Evolutionary conservation across 805 yeast species (phyloP), one percentile per base, ranked within the genome.

Genomic region (Sporopachydermia quercuum): DNA sequence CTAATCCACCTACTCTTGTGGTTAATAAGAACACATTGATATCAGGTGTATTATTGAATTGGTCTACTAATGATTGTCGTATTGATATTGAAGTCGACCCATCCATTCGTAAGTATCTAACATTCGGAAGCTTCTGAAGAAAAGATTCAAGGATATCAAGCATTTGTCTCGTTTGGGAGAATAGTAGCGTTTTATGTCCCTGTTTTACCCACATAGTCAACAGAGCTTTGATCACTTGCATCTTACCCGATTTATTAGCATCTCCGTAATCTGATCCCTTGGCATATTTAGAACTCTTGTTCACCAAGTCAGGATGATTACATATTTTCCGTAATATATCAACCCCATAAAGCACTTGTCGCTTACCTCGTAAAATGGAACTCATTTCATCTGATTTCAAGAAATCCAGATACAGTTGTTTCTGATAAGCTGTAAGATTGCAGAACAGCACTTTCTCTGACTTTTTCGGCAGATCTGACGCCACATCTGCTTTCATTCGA

Each of bases 1-100:
- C 98, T 34, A 91, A 62, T 0, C 98, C 98, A 15, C 98, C 98
- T 4, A 91, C 98, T 51, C 89, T 74, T 0, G 98, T 91, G 0
- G 98, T 91, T 33, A 91, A 61, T 16, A 91, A 57, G 54, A 91
- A 91, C 2, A 91, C 71, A 38, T 67, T 61, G 42, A 71, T 71
- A 19, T 59, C 53, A 1, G 67, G 62, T 45, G 77, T 75, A 13
- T 62, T 65, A 53, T 91, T 91, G 58, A 85, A 91, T 13, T 62
- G 49, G 54, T 87, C 96, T 13, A 91, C 96, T 42, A 91, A 64
- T 8, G 57, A 57, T 53, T 91, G 98, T 19, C 98, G 61, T 27
- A 61, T 68, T 0, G 72, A 69, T 41, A 91, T 86, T 0, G 83
- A 78, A 0, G 97, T 91, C 0, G 87, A 66, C 1, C 98, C 98